Conservation (phyloP, 768 basidiomycete species). For the Neoboletus magnificus region DNA sequence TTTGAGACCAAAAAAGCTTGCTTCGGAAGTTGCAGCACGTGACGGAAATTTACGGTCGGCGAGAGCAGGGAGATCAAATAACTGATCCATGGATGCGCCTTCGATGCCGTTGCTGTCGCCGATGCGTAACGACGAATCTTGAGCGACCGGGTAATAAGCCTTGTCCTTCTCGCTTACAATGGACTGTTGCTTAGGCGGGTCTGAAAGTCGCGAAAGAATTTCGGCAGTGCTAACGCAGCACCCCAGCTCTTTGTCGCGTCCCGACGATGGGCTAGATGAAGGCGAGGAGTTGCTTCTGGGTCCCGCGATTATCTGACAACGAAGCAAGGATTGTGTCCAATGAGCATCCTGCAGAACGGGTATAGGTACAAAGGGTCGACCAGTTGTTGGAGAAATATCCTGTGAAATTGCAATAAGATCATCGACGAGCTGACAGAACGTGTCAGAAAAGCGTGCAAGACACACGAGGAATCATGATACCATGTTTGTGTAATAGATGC, state of each 20-base stretch:
- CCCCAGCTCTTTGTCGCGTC: constrained; percentile 62
- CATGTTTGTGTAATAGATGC: constrained; percentile 88
- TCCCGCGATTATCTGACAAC: constrained; percentile 51
- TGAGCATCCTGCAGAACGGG: constrained; percentile 69
- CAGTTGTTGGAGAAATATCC: constrained; percentile 72
- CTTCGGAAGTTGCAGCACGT: constrained; percentile 39
- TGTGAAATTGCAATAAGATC: constrained; percentile 72
- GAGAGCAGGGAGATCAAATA: constrained; percentile 46
- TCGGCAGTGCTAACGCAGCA: constrained; percentile 54
- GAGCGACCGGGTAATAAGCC: constrained; percentile 61
- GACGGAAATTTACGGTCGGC: constrained; percentile 24
- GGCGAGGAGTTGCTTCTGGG: constrained; percentile 28
- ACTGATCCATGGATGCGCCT: constrained; percentile 63
- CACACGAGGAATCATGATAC: constrained; percentile 37
- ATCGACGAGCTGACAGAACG: constrained; percentile 59
- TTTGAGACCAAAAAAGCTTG: constrained; percentile 63
- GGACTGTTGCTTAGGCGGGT: constrained; percentile 15
- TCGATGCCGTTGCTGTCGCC: constrained; percentile 62
- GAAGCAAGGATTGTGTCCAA: constrained; percentile 74
- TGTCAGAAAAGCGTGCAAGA: background rate
- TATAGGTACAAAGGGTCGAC: constrained; percentile 65
- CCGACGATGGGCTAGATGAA: constrained; percentile 35
- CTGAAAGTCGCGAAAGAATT: constrained; percentile 37
- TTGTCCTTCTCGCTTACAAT: constrained; percentile 27
- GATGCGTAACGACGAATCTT: constrained; percentile 68